phyloP scores from a whole-genome alignment of 495 filamentous ascomycete species.

The Cercophora sp. region DNA sequence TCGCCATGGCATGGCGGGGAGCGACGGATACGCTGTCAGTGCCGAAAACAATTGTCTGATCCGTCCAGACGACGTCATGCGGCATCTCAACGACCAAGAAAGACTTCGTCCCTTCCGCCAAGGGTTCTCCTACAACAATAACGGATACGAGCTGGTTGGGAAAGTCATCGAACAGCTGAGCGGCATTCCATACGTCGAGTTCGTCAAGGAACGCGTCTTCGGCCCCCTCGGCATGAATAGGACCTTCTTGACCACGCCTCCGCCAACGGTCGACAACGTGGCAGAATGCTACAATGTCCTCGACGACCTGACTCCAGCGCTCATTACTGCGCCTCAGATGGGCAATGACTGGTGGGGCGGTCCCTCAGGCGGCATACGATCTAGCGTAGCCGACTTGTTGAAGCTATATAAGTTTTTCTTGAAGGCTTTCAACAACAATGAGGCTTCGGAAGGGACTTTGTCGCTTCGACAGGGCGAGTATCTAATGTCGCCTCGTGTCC shows the following conservation, averaged over 20 bases:
- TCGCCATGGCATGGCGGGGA: not conserved
- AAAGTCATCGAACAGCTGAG: slow-evolving; percentile 2
- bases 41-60: slow-evolving; percentile 3
- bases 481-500: not conserved
- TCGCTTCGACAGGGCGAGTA: not conserved
- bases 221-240: not conserved
- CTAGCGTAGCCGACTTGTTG: not conserved
- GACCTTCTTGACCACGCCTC: not conserved
- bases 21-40: not conserved
- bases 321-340: not conserved
- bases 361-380: not conserved
- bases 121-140: slow-evolving; percentile 1
- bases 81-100: not conserved
- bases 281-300: slow-evolving; percentile 1
- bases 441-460: not conserved
- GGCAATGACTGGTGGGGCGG: not conserved
- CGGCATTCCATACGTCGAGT: not conserved
- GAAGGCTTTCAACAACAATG: not conserved
- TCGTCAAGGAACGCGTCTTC: not conserved
- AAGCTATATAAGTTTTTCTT: not conserved
- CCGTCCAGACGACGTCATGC: not conserved
- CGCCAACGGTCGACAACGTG: not conserved
- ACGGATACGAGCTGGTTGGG: not conserved
- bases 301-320: not conserved
- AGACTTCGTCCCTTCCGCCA: not conserved